phyloP scores from a whole-genome alignment of 331 rosid genomes.

The Quercus lobata region DNA sequence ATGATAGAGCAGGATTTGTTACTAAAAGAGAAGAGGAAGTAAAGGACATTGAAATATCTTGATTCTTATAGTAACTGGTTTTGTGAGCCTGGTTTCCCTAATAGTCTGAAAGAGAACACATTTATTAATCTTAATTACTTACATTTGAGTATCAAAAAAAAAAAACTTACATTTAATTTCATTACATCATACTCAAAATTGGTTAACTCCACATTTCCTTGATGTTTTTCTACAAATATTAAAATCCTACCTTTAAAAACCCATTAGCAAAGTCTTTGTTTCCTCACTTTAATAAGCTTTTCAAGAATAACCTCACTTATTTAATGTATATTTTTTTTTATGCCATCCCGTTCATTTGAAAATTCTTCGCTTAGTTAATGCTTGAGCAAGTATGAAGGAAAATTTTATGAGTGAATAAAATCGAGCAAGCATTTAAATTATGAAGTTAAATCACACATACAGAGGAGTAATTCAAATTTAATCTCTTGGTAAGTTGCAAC shows the following conservation, averaged over 20 bases:
- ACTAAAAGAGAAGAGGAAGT: too few species aligned
- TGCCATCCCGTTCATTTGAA: neutral
- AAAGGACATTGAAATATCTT: too few species aligned
- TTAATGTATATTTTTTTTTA: neutral
- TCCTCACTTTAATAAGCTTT: neutral
- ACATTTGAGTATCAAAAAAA: too few species aligned
- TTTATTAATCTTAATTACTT: too few species aligned
- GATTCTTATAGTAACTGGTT: too few species aligned
- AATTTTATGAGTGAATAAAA: neutral
- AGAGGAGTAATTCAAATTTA: neutral
- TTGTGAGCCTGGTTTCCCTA: too few species aligned
- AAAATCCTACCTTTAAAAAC: neutral
- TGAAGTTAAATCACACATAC: neutral
- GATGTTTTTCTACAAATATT: neutral
- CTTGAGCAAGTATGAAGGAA: too few species aligned
- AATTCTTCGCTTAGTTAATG: neutral
- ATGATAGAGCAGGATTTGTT: too few species aligned
- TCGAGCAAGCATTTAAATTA: neutral
- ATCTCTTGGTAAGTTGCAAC: neutral
- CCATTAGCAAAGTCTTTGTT: neutral
- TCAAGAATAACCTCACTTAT: neutral
- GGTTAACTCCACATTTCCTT: neutral
- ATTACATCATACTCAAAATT: too few species aligned
- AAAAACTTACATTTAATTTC: too few species aligned
- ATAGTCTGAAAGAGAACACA: too few species aligned